phyloP scores from a whole-genome alignment of 2,329 filamentous ascomycete species.

The Arthroderma sp. region DNA sequence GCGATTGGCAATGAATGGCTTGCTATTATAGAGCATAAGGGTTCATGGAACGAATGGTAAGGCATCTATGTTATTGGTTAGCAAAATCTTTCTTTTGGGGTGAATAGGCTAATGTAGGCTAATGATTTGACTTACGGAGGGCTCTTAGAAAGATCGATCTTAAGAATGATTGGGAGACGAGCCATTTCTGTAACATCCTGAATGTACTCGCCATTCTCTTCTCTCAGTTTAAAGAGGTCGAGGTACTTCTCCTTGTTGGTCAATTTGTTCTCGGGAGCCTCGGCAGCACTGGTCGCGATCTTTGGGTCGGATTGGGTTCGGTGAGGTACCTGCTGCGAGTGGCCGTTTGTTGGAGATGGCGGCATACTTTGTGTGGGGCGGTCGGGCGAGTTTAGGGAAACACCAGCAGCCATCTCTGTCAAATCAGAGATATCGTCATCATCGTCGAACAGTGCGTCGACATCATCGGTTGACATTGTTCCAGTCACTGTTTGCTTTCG shows the following conservation, averaged over 20 bases:
- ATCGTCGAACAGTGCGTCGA: constrained; percentile 91
- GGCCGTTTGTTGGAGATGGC: constrained; percentile 68
- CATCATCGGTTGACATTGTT: constrained; percentile 83
- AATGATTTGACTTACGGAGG: constrained; percentile 67
- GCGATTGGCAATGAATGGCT: too few species aligned
- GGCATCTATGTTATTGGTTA: constrained; percentile 23
- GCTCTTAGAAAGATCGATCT: constrained; percentile 97
- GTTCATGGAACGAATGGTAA: constrained; percentile 39
- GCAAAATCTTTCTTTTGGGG: constrained; percentile 12
- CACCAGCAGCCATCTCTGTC: constrained; percentile 82
- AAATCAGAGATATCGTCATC: constrained; percentile 78
- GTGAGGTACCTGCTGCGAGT: constrained; percentile 56
- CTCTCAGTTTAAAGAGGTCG: constrained; percentile 73
- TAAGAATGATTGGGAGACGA: constrained; percentile 89
- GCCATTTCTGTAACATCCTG: constrained; percentile 98
- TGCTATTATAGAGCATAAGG: constrained; percentile 32
- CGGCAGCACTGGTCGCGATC: constrained; percentile 53
- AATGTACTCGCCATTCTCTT: constrained; percentile 90
- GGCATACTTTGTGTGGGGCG: constrained; percentile 92
- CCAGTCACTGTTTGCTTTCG: constrained; percentile 90
- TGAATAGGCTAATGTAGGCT: neutral
- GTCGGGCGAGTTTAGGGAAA: constrained; percentile 61
- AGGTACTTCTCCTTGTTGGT: constrained; percentile 95
- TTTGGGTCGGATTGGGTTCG: constrained; percentile 91
- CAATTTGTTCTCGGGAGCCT: constrained; percentile 65